These are phyloP conservation scores for Globisporangium splendens DNA, from an alignment of 352 stramenopile species.

Conservation along the genomic window DNA sequence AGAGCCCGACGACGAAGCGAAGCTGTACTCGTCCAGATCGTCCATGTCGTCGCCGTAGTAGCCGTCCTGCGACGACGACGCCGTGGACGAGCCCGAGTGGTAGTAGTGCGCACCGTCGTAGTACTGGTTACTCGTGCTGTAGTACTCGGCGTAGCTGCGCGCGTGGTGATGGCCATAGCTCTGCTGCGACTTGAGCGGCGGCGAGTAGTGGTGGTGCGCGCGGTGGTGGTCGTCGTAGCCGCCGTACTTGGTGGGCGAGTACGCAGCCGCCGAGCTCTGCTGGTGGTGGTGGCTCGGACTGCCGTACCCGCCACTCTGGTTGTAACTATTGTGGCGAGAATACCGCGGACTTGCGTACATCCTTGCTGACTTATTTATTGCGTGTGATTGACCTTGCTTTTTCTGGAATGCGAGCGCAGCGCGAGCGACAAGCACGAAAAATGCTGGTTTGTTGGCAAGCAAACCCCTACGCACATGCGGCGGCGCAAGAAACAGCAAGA, in stretches of 20 bases:
- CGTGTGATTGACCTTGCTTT: conserved; percentile 15
- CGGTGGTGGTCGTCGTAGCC: conserved; percentile 2
- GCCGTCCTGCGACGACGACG: conserved; percentile 74
- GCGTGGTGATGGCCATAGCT: conserved; percentile 10
- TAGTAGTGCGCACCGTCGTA: conserved; percentile 49
- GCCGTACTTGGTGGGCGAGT: conserved; percentile 30
- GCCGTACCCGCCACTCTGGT: conserved; percentile 18
- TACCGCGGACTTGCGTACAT: conserved; percentile 40
- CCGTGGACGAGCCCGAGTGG: conserved; percentile 74
- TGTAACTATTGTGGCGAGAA: conserved; percentile 30
- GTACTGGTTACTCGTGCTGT: conserved; percentile 22
- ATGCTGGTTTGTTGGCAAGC: not conserved
- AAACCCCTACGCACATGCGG: too few species aligned
- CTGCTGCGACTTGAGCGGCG: conserved; percentile 27
- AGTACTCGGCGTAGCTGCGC: conserved; percentile 39
- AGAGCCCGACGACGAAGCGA: conserved; percentile 19
- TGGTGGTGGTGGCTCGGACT: not conserved
- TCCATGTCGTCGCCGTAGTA: conserved; percentile 77
- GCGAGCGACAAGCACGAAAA: not conserved
- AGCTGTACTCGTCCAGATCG: conserved; percentile 61
- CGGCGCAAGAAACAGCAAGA: not conserved
- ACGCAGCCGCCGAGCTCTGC: conserved; percentile 18
- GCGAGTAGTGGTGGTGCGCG: conserved; percentile 26
- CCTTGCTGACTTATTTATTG: not conserved
- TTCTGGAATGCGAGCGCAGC: conserved; percentile 31